Evolutionary conservation across 805 yeast species (phyloP).

Genomic region (Cyberlindnera saturnus): DNA sequence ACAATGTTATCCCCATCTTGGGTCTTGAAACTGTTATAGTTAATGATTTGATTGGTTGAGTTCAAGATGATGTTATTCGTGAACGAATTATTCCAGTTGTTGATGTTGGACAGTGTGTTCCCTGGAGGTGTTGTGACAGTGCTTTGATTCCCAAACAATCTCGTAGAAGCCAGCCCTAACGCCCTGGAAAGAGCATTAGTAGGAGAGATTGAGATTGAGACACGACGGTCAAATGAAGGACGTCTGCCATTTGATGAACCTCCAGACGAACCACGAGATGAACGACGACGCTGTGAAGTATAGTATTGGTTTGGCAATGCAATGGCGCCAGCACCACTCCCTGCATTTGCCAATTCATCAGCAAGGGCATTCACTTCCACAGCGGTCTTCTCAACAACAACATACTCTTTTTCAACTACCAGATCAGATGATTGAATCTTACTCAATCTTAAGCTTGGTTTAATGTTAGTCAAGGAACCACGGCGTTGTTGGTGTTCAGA

Average conservation of each 20-base stretch:
- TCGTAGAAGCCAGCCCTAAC: slow-evolving; percentile 77
- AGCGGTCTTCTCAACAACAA: slow-evolving; percentile 88
- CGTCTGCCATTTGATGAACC: slow-evolving; percentile 44
- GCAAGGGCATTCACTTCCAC: slow-evolving; percentile 96
- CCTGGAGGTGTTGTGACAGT: slow-evolving; percentile 18
- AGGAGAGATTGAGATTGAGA: slow-evolving; percentile 66
- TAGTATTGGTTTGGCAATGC: slow-evolving; percentile 24
- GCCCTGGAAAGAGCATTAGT: slow-evolving; percentile 88
- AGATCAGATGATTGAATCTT: slow-evolving; percentile 33
- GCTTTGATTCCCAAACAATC: slow-evolving; percentile 59
- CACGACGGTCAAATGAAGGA: slow-evolving; percentile 55
- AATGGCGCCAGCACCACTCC: slow-evolving; percentile 44
- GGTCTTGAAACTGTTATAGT: slow-evolving; percentile 9
- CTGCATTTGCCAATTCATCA: slow-evolving; percentile 75
- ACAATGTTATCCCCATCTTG: slow-evolving; percentile 31
- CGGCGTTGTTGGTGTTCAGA: slow-evolving; percentile 6
- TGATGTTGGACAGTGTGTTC: slow-evolving; percentile 11
- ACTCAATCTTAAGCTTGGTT: slow-evolving; percentile 5
- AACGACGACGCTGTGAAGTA: slow-evolving; percentile 24
- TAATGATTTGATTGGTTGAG: slow-evolving; percentile 16
- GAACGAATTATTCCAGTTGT: slow-evolving; percentile 17
- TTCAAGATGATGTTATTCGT: slow-evolving; percentile 18
- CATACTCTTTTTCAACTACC: slow-evolving; percentile 77
- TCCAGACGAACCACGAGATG: slow-evolving; percentile 42
- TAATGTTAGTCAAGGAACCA: slow-evolving; percentile 4